Evolutionary conservation across 345 rosid genomes (phyloP), one percentile per base, ranked within the genome.

Genomic region (Iberis pinnata): DNA sequence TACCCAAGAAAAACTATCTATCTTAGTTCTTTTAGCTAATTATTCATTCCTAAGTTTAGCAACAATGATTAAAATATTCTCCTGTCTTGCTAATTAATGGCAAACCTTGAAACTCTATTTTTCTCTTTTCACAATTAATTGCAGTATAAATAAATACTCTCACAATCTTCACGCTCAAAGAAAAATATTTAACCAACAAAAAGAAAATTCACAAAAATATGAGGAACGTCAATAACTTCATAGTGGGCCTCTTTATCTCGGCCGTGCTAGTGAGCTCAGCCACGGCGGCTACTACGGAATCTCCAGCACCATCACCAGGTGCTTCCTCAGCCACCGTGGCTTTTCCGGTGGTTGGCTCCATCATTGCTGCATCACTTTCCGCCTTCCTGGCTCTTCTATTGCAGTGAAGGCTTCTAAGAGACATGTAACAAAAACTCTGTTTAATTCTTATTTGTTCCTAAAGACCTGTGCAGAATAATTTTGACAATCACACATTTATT

Each of bases 251-350:
- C 20, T 73, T 76, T 8, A 14, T 67, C 51, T 53, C 64, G 50
- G 80, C 82, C 40, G 78, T 84, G 74, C 67, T 83, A 43, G 41
- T 65, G 64, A 63, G 75, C 50, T 58, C 72, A 7, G 79, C 65
- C 49, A 32, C 67, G 55, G 86, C 81, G 5, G 84, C 75, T 12
- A 43, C 69, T 11, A 71, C 58, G 58, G 76, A 64, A 47, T 65
- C 63, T 42, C 67, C 64, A 0, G 72, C 88, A 25, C 75, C 80
- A 7, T 64, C 73, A 49, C 73, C 73, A 24, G 64, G 60, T 37
- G 17, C 69, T 50, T 55, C 69, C 25, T 56, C 55, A 14, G 50
- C 32, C 43, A 51, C 56, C 15, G 40, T 38, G 17, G 60, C 76
- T 39, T 58, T 74, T 31, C 76, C 79, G 8, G 61, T 70, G 37